Base-by-base conservation (phyloP, 23 red algal genomes). In the Gracilariopsis chorda region DNA sequence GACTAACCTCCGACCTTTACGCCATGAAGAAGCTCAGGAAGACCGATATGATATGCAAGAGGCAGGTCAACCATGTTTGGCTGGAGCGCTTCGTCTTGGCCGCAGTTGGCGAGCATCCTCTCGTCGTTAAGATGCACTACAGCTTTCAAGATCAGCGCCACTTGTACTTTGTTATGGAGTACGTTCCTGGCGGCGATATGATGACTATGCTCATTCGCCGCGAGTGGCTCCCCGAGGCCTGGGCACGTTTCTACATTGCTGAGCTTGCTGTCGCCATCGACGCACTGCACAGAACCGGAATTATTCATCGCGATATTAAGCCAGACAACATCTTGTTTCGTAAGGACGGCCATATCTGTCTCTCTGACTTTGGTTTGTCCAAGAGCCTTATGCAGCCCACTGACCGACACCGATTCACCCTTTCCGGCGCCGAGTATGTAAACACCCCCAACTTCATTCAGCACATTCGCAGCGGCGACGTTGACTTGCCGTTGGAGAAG, bases 231-330 rank as follows among this genome's bases (percentile, higher is more conserved):
- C 72, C 86, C 23, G 97, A 99, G 58, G 82, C 94, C 13, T 84
- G 80, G 56, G 92, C 90, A 19, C 83, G 90, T 16, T 99, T 99
- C 43, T 99, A 99, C 40, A 88, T 91, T 45, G 97, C 97, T 20
- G 97, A 99, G 78, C 62, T 99, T 17, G 88, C 86, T 21, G 82
- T 92, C 24, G 97, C 97, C 28, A 94, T 99, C 64, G 93, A 96
- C 59, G 86, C 83, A 28, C 55, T 99, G 52, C 97, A 99, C 46
- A 42, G 85, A 20, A 83, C 90, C 1, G 97, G 97, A 10, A 89
- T 96, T 55, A 99, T 95, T 17, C 97, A 99, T 82, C 93, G 97
- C 24, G 97, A 99, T 48, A 94, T 99, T 84, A 99, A 99, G 48
- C 97, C 97, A 0, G 97, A 99, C 58, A 99, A 99, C 76, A 90